Evolutionary conservation across 2,329 filamentous ascomycete genomes (phyloP), one percentile per base, ranked within the genome.

Genomic region (Hymenoscyphus scutula): DNA sequence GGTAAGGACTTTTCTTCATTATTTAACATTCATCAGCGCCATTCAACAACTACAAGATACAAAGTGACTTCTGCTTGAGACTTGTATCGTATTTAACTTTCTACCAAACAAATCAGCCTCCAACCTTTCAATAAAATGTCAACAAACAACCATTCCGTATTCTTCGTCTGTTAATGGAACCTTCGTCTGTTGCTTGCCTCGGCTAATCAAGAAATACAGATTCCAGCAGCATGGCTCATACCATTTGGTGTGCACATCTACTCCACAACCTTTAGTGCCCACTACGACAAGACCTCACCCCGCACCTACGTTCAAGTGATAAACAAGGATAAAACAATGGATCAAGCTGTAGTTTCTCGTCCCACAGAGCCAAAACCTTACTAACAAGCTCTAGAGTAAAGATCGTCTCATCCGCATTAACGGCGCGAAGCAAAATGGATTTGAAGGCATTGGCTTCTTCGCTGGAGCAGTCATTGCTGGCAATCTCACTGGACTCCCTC

Each of bases 211-310:
- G 30, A 13, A 17, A 23, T 11, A 4, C 58, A 70, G 69, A 60
- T 72, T 54, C 69, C 70, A 45, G 65, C 63, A 25, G 69, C 71
- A 32, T 76, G 74, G 75, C 58, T 74, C 51, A 56, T 76, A 29
- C 67, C 72, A 53, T 64, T 77, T 45, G 59, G 65, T 6, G 76
- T 77, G 7, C 76, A 76, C 61, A 62, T 73, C 62, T 76, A 74
- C 60, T 70, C 74, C n/a, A 65, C 65, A 15, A 64, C 58, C 3
- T 60, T 66, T 56, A 68, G 68, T 34, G 66, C 64, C 60, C 65
- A 41, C 29, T 66, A 73, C 61, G 73, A 76, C 63, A 67, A 67
- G 54, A 63, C 64, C 19, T 62, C 67, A 2, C 76, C 76, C 1
- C 71, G 76, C 19, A 69, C 67, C 27, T 74, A 72, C 56, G 61